phyloP scores from a whole-genome alignment of 768 basidiomycete genomes.

The Pleurotus salmoneostramineus region DNA sequence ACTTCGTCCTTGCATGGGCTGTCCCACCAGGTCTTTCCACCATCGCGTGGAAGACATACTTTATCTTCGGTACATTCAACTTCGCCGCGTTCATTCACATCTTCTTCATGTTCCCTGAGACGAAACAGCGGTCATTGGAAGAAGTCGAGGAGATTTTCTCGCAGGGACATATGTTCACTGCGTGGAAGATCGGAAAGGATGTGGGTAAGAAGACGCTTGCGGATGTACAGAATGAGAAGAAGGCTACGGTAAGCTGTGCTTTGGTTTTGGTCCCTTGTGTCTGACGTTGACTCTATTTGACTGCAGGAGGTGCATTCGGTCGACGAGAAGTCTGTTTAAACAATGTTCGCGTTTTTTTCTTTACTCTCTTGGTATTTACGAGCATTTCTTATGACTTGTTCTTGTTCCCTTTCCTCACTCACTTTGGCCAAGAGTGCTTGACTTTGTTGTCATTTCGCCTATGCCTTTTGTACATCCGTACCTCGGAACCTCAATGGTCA shows the following conservation, averaged over 20 bases:
- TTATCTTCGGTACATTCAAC: conserved; percentile 77
- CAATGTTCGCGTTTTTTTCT: no score
- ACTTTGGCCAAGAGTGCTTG: no score
- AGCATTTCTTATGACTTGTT: no score
- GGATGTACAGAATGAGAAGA: conserved; percentile 31
- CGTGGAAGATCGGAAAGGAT: conserved; percentile 62
- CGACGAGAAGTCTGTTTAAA: background rate
- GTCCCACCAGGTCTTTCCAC: conserved; percentile 65
- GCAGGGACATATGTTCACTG: conserved; percentile 63
- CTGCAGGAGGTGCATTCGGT: background rate
- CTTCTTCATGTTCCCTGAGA: conserved; percentile 80
- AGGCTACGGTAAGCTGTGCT: background rate
- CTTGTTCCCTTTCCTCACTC: no score
- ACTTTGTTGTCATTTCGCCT: no score
- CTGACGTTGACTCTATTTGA: background rate
- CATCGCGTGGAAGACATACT: conserved; percentile 75
- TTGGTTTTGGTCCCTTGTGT: background rate
- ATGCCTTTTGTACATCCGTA: no score
- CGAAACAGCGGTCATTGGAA: conserved; percentile 67
- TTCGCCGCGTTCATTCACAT: conserved; percentile 68
- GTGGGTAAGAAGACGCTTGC: conserved; percentile 61
- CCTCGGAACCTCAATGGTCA: no score
- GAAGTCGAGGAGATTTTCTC: conserved; percentile 78
- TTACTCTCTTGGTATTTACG: no score
- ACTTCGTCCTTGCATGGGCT: conserved; percentile 71